phyloP scores from a whole-genome alignment of 441 rosid species.

The Theobroma grandiflorum region DNA sequence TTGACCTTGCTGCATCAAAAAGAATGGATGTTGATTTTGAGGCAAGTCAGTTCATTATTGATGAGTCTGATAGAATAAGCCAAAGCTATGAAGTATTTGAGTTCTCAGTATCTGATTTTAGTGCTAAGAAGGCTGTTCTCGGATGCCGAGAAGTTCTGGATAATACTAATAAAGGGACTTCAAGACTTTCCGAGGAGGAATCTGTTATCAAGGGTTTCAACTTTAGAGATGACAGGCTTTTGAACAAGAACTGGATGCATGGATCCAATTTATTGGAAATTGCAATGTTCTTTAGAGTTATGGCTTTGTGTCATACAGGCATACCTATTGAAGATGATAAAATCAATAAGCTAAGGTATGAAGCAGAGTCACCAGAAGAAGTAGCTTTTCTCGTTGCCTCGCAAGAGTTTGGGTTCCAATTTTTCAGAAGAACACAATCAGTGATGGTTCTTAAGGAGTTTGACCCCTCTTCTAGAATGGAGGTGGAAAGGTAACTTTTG shows the following conservation, averaged over 20 bases:
- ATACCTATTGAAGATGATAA: constrained; percentile 66
- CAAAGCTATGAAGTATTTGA: constrained; percentile 38
- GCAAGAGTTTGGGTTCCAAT: constrained; percentile 77
- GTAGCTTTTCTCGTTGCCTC: constrained; percentile 77
- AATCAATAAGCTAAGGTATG: constrained; percentile 60
- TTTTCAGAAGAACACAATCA: constrained; percentile 74
- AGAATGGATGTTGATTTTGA: constrained; percentile 58
- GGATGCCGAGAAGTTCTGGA: constrained; percentile 34
- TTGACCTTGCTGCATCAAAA: constrained; percentile 74
- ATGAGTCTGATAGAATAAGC: constrained; percentile 21
- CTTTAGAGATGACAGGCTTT: constrained; percentile 70
- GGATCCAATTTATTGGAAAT: constrained; percentile 50
- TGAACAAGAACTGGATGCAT: constrained; percentile 62
- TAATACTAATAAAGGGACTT: constrained; percentile 25
- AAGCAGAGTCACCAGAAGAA: constrained; percentile 96
- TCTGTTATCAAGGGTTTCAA: constrained; percentile 69
- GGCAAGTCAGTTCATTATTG: constrained; percentile 33
- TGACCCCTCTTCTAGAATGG: constrained; percentile 45
- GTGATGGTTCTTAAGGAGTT: constrained; percentile 60
- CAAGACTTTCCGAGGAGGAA: constrained; percentile 29
- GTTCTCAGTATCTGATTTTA: constrained; percentile 28
- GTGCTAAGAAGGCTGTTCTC: constrained; percentile 28
- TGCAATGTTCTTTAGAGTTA: constrained; percentile 69
- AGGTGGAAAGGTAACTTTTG: constrained; percentile 58
- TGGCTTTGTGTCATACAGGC: constrained; percentile 84